Percentiles rank a stretch among this genome's conserved stretches.
Evolutionary conservation across 2,329 filamentous ascomycete genomes (phyloP).

Genomic region (Teratosphaeria gauchensis): DNA sequence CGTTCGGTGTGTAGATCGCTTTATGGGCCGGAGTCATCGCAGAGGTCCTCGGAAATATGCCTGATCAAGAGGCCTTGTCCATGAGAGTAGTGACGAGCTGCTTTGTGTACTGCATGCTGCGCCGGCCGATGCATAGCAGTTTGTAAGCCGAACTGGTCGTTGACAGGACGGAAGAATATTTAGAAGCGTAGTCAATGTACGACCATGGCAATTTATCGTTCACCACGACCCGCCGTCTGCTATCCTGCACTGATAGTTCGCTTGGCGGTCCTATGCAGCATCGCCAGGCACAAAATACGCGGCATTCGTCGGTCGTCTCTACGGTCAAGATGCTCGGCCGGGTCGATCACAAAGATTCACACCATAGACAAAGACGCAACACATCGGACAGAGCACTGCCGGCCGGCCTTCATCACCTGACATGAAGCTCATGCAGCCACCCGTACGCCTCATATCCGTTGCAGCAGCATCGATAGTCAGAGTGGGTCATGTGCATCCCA

Average conservation of each 20-base stretch:
- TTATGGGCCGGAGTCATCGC: slow-evolving; percentile 4
- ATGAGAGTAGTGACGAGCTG: not conserved
- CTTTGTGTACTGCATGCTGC: not conserved
- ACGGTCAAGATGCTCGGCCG: not conserved
- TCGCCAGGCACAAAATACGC: not conserved
- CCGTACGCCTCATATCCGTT: not conserved
- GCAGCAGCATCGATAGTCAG: not conserved
- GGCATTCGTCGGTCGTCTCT: not conserved
- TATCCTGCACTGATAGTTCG: no score
- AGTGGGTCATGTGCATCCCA: not conserved
- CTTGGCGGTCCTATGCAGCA: not conserved
- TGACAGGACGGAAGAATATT: not conserved
- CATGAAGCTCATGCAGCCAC: not conserved
- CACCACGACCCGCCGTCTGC: no score
- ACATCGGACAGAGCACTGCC: not conserved
- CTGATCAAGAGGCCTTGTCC: not conserved
- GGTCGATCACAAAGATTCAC: not conserved
- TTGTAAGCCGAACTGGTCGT: not conserved
- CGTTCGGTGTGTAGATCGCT: slow-evolving; percentile 20
- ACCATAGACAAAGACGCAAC: not conserved
- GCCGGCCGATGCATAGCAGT: not conserved
- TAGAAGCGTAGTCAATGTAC: not conserved
- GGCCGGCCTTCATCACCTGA: not conserved
- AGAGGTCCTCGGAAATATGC: not conserved
- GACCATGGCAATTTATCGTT: no score